These are phyloP conservation scores for Malus hybrid DNA, from an alignment of 331 rosid genomes.

Conservation along the genomic window DNA sequence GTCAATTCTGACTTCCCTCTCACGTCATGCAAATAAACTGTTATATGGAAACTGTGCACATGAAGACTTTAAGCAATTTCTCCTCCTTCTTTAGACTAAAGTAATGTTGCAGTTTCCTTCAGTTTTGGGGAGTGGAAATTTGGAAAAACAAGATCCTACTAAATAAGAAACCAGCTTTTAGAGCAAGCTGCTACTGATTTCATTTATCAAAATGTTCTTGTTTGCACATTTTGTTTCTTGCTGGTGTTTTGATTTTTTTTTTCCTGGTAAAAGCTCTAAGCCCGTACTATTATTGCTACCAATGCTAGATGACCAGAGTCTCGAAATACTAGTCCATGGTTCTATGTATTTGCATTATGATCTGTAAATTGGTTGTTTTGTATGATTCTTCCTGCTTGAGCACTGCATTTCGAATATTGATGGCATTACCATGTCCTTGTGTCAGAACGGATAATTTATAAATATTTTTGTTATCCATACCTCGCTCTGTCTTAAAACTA, in stretches of 20 bases:
- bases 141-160: neutral
- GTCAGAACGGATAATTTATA: neutral
- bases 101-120: neutral
- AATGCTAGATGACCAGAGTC: slow-evolving; percentile 1
- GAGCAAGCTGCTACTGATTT: neutral
- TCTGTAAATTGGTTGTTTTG: neutral
- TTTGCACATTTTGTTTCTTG: neutral
- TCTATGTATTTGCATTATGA: neutral
- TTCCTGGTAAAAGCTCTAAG: neutral
- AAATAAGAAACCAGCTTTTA: neutral
- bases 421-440: neutral
- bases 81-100: too few relatives aligned
- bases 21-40: too few relatives aligned
- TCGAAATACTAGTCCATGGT: neutral
- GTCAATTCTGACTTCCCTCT: too few relatives aligned
- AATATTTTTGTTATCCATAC: neutral
- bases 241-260: neutral
- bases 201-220: neutral
- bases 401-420: neutral
- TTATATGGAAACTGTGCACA: too few relatives aligned
- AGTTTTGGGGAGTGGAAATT: neutral
- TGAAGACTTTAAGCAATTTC: too few relatives aligned
- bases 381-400: neutral
- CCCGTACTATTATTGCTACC: neutral
- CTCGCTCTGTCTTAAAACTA: neutral